These are phyloP conservation scores for Yamadazyma pseudoaaseri DNA, from an alignment of 1,139 yeast genomes.

Conservation along the genomic window DNA sequence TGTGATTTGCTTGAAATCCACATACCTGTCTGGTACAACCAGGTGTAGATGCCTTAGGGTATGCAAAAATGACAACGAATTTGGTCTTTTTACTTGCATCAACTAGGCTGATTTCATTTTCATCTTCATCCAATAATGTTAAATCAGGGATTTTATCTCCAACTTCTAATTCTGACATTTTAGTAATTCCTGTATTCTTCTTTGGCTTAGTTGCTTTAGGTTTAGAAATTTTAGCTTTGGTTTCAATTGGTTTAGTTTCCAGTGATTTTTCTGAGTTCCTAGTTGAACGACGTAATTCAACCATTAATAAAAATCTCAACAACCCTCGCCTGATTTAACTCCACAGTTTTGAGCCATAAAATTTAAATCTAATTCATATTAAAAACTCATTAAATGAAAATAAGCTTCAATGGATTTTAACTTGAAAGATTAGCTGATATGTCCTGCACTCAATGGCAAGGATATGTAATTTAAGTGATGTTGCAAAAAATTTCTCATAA, in stretches of 20 bases:
- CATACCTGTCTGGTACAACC: constrained; percentile 94
- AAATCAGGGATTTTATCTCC: constrained; percentile 76
- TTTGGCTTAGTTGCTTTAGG: constrained; percentile 13
- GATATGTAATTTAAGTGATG: too few species aligned
- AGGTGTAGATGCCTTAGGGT: constrained; percentile 92
- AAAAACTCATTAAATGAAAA: too few species aligned
- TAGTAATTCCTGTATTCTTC: constrained; percentile 7
- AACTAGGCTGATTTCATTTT: constrained; percentile 50
- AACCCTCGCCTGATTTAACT: neutral
- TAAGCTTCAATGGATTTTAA: too few species aligned
- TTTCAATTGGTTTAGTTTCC: constrained; percentile 19
- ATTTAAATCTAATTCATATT: too few species aligned
- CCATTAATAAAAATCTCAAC: constrained; percentile 26
- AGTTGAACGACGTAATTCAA: constrained; percentile 54
- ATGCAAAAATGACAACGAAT: constrained; percentile 67
- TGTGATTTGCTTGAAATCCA: constrained; percentile 74
- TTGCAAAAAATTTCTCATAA: too few species aligned
- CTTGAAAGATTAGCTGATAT: too few species aligned
- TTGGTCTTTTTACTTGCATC: constrained; percentile 48
- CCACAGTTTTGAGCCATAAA: too few species aligned
- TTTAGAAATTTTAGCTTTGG: constrained; percentile 15
- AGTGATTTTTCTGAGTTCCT: constrained; percentile 23
- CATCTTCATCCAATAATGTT: constrained; percentile 65
- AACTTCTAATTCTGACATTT: constrained; percentile 36
- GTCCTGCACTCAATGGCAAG: too few species aligned